Conservation (phyloP, 192 early-diverging fungal genomes). For the Powellomyces hirtus region DNA sequence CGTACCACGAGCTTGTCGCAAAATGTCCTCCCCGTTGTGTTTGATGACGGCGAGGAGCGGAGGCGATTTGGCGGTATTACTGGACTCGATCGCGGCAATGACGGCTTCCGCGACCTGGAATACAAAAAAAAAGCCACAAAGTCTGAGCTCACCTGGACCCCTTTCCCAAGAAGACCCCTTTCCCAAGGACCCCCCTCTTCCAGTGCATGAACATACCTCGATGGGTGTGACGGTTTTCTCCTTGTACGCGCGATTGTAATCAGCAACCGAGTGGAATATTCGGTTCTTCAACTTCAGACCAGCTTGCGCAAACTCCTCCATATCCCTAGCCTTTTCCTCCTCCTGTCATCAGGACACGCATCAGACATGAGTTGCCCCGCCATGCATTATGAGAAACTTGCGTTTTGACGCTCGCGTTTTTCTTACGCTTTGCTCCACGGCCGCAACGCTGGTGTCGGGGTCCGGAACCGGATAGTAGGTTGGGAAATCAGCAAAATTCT, state of each 20-base stretch:
- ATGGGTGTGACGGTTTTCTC: slow-evolving; percentile 26
- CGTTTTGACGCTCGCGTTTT: not conserved
- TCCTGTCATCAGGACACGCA: not conserved
- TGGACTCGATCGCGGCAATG: slow-evolving; percentile 20
- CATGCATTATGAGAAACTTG: not conserved
- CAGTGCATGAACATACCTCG: slow-evolving; percentile 5
- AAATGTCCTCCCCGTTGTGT: slow-evolving; percentile 13
- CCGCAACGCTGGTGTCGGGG: not conserved
- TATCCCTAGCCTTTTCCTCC: not conserved
- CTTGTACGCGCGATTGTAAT: slow-evolving; percentile 27
- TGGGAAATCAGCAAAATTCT: not conserved
- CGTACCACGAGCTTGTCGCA: slow-evolving; percentile 10
- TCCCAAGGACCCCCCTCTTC: no score
- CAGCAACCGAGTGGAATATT: slow-evolving; percentile 15
- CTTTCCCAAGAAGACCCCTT: no score
- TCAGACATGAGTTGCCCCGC: not conserved
- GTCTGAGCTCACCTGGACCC: no score
- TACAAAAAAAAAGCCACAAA: no score
- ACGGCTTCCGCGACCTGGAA: slow-evolving; percentile 32
- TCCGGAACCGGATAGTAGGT: slow-evolving; percentile 19
- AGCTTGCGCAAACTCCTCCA: not conserved
- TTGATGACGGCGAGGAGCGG: slow-evolving; percentile 11
- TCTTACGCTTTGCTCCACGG: not conserved
- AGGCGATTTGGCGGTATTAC: slow-evolving; percentile 1
- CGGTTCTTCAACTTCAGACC: not conserved